Percentiles rank a stretch among this genome's conserved stretches.
Conservation (phyloP, 306 rosid genomes). For the Sindora glabra region DNA sequence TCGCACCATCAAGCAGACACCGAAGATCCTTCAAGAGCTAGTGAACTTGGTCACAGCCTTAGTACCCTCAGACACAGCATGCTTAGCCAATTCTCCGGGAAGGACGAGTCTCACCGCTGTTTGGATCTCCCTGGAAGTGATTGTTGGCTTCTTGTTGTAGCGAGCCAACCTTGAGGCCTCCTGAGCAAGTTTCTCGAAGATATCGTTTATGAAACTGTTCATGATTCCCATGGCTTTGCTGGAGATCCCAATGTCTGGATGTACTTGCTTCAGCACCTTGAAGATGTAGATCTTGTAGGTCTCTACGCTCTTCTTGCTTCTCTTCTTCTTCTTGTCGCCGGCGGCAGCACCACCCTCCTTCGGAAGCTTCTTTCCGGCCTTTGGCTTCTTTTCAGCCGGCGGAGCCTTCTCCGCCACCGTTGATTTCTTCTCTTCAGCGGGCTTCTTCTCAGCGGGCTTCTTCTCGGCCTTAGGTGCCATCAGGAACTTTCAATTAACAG, state of each 20-base stretch:
- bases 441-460: constrained; percentile 60
- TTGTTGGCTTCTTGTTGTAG: constrained; percentile 72
- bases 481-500: not conserved
- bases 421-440: constrained; percentile 57
- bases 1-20: not conserved
- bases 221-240: constrained; percentile 76
- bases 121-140: constrained; percentile 70
- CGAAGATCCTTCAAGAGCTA: constrained; percentile 17
- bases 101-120: constrained; percentile 65
- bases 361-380: constrained; percentile 74
- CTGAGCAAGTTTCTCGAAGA: constrained; percentile 72
- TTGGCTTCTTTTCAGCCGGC: constrained; percentile 67
- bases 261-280: constrained; percentile 70
- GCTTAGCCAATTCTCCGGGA: constrained; percentile 71
- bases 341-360: constrained; percentile 48
- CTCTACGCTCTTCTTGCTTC: constrained; percentile 51
- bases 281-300: constrained; percentile 79
- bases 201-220: constrained; percentile 72
- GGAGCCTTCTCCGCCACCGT: constrained; percentile 57
- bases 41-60: constrained; percentile 72
- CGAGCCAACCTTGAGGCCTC: constrained; percentile 61
- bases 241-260: constrained; percentile 66
- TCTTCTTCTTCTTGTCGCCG: constrained; percentile 77
- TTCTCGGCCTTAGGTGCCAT: constrained; percentile 67
- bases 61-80: constrained; percentile 67